phyloP scores from a whole-genome alignment of 805 yeast species.

The Debaryomyces castellii region DNA sequence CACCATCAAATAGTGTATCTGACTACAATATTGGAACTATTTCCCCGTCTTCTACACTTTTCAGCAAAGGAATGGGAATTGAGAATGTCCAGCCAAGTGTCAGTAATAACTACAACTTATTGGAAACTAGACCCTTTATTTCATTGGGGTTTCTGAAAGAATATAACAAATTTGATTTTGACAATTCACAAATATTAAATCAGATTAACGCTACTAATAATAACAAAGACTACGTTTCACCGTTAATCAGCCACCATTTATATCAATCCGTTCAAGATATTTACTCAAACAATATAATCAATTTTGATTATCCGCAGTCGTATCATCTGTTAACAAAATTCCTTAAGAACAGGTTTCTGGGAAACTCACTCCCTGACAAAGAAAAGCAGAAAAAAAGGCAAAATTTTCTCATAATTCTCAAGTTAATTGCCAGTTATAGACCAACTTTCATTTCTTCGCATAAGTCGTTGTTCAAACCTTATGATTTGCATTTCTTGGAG shows the following conservation, averaged over 20 bases:
- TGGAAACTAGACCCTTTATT: constrained; percentile 41
- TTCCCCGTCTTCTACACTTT: constrained; percentile 8
- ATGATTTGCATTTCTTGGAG: constrained; percentile 57
- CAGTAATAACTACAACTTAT: constrained; percentile 5
- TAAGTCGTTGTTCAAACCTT: constrained; percentile 62
- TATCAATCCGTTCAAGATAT: constrained; percentile 53
- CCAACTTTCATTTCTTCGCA: constrained; percentile 80
- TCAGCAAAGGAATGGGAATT: constrained; percentile 1
- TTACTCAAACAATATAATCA: constrained; percentile 44
- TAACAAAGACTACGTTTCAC: constrained; percentile 49
- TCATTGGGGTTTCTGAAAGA: constrained; percentile 30
- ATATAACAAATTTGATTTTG: constrained; percentile 1
- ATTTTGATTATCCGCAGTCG: constrained; percentile 62
- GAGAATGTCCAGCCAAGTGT: neutral
- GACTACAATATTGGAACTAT: constrained; percentile 10
- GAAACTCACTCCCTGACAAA: constrained; percentile 37
- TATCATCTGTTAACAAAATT: constrained; percentile 61
- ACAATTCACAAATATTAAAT: constrained; percentile 6
- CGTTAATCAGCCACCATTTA: constrained; percentile 55
- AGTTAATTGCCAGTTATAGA: constrained; percentile 63
- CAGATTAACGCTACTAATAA: constrained; percentile 3
- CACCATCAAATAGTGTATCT: constrained; percentile 29
- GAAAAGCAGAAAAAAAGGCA: constrained; percentile 29
- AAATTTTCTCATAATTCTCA: constrained; percentile 44
- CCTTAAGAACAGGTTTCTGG: constrained; percentile 55